Conservation (phyloP, 1,284 basidiomycete species). For the Earliella scabrosa region DNA sequence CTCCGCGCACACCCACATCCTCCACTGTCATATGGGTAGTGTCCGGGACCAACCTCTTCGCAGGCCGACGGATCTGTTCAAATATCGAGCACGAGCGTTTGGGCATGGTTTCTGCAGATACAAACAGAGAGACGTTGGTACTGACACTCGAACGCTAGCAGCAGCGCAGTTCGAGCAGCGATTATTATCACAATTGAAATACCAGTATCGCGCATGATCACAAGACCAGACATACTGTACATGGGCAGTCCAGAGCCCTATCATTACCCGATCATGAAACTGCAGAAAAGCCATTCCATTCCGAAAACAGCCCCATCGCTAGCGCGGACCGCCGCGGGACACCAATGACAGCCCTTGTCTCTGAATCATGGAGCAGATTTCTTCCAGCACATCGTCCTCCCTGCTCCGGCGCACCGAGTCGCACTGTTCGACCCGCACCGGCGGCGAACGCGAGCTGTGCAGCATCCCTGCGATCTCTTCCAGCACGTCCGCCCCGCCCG, state of each 20-base stretch:
- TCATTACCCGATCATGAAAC: too few relatives aligned
- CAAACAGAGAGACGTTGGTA: too few relatives aligned
- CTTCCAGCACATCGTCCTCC: conserved; percentile 15
- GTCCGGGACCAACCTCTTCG: background rate
- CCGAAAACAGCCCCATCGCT: too few relatives aligned
- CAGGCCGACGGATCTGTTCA: background rate
- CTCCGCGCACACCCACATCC: too few relatives aligned
- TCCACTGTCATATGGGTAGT: too few relatives aligned
- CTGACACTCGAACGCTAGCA: background rate
- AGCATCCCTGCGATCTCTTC: conserved; percentile 19
- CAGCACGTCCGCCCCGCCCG: conserved; percentile 10
- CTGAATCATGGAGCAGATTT: conserved; percentile 1
- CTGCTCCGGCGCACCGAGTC: background rate
- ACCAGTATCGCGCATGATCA: too few relatives aligned
- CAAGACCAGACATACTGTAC: too few relatives aligned
- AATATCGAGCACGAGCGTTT: background rate
- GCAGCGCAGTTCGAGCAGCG: conserved; percentile 6
- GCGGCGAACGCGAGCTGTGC: conserved; percentile 3
- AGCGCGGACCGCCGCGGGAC: too few relatives aligned
- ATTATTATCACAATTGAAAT: too few relatives aligned
- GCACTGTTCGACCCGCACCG: background rate
- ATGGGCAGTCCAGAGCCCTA: too few relatives aligned
- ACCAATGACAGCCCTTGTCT: background rate
- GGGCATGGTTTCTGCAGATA: too few relatives aligned
- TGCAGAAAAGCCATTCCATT: too few relatives aligned